These are phyloP conservation scores for Scheffersomyces ergatensis DNA, from an alignment of 805 yeast genomes.

Conservation along the genomic window DNA sequence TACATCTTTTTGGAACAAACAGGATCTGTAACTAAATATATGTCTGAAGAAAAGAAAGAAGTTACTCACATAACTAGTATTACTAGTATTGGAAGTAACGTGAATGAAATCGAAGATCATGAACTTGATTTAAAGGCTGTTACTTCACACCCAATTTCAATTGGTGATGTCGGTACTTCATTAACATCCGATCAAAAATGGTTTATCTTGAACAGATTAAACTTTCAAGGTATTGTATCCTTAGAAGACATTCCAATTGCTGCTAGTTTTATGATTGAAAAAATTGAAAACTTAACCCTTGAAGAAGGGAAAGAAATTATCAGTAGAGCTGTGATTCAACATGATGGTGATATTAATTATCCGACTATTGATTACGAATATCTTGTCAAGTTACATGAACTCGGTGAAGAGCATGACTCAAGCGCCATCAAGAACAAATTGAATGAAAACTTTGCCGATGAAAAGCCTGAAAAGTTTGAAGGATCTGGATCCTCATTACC, in stretches of 20 bases:
- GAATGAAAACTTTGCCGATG: background rate
- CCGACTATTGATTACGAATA: conserved; percentile 32
- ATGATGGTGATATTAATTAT: conserved; percentile 48
- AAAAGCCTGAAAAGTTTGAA: background rate
- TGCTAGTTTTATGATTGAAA: conserved; percentile 40
- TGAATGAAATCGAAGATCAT: conserved; percentile 5
- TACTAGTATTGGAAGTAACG: conserved; percentile 1
- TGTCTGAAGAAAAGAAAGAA: conserved; percentile 1
- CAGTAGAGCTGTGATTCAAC: conserved; percentile 36
- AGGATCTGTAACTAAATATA: too few relatives aligned
- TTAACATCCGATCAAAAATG: conserved; percentile 25
- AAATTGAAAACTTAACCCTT: conserved; percentile 29
- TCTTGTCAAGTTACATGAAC: conserved; percentile 10
- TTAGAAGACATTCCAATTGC: conserved; percentile 27
- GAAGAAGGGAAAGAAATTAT: conserved; percentile 42
- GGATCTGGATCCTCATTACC: conserved; percentile 3
- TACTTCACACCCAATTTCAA: conserved; percentile 17
- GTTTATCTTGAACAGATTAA: conserved; percentile 22
- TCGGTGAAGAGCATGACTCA: background rate
- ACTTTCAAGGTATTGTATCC: conserved; percentile 21
- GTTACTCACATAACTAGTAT: background rate
- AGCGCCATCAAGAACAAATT: background rate
- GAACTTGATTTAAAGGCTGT: conserved; percentile 11
- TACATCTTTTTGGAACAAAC: too few relatives aligned
- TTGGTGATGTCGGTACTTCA: conserved; percentile 23